Evolutionary conservation across 1,284 basidiomycete species (phyloP).

Genomic region (Fomitopsis pinicola): DNA sequence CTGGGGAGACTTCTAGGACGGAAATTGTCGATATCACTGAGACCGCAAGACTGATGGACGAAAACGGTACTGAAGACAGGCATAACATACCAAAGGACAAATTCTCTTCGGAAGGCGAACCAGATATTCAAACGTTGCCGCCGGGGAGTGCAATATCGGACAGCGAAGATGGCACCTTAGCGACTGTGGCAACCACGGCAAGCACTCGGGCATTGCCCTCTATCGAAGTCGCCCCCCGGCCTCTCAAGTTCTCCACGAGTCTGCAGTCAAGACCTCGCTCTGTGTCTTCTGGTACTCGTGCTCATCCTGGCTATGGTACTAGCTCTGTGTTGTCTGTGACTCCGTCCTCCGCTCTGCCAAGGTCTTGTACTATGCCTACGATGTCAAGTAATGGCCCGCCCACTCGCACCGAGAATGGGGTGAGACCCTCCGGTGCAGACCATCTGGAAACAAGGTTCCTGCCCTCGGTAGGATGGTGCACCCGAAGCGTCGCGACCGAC

Average conservation of each 20-base stretch:
- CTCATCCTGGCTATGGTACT: neutral
- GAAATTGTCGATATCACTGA: neutral
- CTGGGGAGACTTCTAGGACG: neutral
- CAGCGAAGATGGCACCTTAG: neutral
- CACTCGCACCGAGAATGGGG: neutral
- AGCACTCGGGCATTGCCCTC: conserved; percentile 13
- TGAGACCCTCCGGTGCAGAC: neutral
- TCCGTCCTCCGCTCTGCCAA: neutral
- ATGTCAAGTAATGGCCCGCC: neutral
- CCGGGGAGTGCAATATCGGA: neutral
- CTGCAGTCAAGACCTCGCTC: neutral
- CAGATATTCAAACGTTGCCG: neutral
- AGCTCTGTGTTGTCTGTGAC: neutral
- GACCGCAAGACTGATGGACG: neutral
- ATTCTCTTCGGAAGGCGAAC: neutral
- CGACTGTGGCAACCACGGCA: conserved; percentile 4
- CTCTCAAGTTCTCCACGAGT: conserved; percentile 16
- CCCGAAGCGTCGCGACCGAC: conserved; percentile 32
- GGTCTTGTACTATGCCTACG: neutral
- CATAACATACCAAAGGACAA: neutral
- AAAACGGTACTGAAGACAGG: neutral
- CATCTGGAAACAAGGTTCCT: conserved; percentile 31
- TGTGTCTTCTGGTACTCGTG: neutral
- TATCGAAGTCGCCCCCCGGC: conserved; percentile 21
- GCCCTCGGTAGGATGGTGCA: conserved; percentile 41